These are phyloP conservation scores for Angomonas ambiguus DNA, from an alignment of 208 protist species.

Conservation along the genomic window DNA sequence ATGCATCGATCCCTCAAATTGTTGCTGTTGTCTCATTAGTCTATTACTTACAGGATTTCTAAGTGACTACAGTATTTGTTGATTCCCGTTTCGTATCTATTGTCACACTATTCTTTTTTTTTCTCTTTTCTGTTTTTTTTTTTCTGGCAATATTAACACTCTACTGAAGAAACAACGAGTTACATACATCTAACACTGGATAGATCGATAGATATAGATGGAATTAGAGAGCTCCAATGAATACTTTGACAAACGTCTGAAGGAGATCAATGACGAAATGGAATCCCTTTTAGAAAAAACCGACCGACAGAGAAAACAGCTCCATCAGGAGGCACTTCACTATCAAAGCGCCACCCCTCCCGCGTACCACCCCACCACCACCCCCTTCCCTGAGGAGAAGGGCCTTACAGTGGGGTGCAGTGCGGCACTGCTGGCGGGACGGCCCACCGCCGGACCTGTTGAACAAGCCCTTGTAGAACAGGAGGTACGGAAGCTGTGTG, in stretches of 20 bases:
- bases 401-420: background rate
- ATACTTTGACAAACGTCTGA: slow-evolving; percentile 45
- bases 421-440: background rate
- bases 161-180: slow-evolving; percentile 5
- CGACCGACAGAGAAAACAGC: slow-evolving; percentile 27
- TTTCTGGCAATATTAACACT: background rate
- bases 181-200: too few species aligned
- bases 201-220: too few species aligned
- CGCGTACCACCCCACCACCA: background rate
- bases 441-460: slow-evolving; percentile 3
- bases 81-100: too few species aligned
- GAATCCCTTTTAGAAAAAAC: slow-evolving; percentile 56
- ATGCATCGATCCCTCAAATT: too few species aligned
- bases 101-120: background rate
- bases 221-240: slow-evolving; percentile 13
- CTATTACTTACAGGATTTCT: too few species aligned
- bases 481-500: slow-evolving; percentile 25
- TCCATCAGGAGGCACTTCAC: slow-evolving; percentile 13
- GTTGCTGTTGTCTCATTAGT: too few species aligned
- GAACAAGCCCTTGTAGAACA: slow-evolving; percentile 15
- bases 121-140: slow-evolving; percentile 12
- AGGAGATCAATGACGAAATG: slow-evolving; percentile 76
- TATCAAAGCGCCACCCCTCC: background rate
- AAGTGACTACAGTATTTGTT: too few species aligned
- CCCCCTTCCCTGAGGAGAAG: background rate